A percentile compares a stretch with the other conserved stretches of the same genome.
These are phyloP conservation scores for Pestalotiopsis sp. DNA, from an alignment of 2,329 filamentous ascomycete species.

Conservation along the genomic window DNA sequence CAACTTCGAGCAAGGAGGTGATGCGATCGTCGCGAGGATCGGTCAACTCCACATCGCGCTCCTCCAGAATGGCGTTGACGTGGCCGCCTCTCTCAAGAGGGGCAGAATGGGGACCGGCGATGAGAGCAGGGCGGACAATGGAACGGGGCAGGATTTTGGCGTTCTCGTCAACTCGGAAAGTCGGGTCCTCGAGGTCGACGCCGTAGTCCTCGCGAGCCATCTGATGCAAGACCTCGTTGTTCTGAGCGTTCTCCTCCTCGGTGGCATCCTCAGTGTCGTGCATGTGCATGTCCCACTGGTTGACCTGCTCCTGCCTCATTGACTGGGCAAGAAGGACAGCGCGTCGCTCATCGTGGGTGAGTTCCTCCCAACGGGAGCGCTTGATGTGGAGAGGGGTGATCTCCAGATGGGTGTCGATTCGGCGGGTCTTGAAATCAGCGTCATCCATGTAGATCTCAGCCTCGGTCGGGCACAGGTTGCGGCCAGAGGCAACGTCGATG, in stretches of 20 bases:
- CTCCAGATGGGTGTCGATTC: constrained; percentile 33
- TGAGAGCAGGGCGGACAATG: neutral
- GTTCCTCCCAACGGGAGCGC: constrained; percentile 14
- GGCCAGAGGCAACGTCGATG: constrained; percentile 54
- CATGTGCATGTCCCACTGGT: neutral
- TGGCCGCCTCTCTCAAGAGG: neutral
- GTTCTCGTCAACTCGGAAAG: constrained; percentile 2
- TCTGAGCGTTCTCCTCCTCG: neutral
- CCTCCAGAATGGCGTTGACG: neutral
- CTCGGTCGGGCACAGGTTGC: constrained; percentile 52
- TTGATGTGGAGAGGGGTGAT: constrained; percentile 13
- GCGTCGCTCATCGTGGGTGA: neutral
- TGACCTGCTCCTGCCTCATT: constrained; percentile 6
- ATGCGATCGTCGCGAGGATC: neutral
- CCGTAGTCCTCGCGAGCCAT: neutral
- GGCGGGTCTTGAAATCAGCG: constrained; percentile 39
- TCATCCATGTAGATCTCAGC: constrained; percentile 57
- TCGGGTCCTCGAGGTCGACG: neutral
- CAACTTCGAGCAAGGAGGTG: no score
- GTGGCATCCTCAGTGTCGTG: neutral
- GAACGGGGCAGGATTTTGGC: neutral
- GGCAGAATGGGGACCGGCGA: neutral
- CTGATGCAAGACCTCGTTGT: neutral
- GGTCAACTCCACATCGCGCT: neutral
- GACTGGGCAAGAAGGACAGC: constrained; percentile 7